A percentile compares a stretch with the other conserved stretches of the same genome.
These are phyloP conservation scores for Sporothrix schenckii DNA, from an alignment of 2,329 filamentous ascomycete species.

Conservation along the genomic window DNA sequence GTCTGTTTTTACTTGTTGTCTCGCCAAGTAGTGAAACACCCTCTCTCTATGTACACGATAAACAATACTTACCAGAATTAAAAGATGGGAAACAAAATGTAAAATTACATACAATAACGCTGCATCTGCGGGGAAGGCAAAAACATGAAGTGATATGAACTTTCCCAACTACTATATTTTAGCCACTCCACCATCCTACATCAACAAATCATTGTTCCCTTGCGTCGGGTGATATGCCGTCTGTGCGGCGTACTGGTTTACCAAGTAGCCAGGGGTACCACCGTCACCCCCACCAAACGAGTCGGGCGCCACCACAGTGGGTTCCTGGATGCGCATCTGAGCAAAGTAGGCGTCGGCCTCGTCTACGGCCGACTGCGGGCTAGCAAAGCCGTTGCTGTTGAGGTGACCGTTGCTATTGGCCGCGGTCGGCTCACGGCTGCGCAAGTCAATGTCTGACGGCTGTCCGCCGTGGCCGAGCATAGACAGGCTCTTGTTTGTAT, in stretches of 20 bases:
- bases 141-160: not conserved
- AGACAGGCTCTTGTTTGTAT: constrained; percentile 63
- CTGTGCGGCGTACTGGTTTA: constrained; percentile 80
- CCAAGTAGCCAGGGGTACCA: constrained; percentile 64
- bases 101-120: not conserved
- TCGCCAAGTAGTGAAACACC: too few species aligned
- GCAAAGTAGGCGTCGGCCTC: constrained; percentile 92
- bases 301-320: constrained; percentile 54
- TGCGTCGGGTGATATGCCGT: constrained; percentile 71
- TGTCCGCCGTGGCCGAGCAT: constrained; percentile 60
- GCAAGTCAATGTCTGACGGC: constrained; percentile 54
- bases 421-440: constrained; percentile 40
- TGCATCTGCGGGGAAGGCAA: not conserved
- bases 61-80: not conserved
- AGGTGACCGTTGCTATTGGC: constrained; percentile 33
- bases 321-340: constrained; percentile 69
- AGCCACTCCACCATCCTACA: constrained; percentile 40
- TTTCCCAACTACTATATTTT: not conserved
- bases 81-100: not conserved
- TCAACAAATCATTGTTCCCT: constrained; percentile 71
- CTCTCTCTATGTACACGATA: not conserved
- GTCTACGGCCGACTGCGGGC: constrained; percentile 74
- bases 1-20: not conserved
- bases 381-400: constrained; percentile 46
- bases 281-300: constrained; percentile 64